A percentile compares a stretch with the other conserved stretches of the same genome.
phyloP scores from a whole-genome alignment of 768 basidiomycete genomes.

The Holtermanniella nyarrowii region DNA sequence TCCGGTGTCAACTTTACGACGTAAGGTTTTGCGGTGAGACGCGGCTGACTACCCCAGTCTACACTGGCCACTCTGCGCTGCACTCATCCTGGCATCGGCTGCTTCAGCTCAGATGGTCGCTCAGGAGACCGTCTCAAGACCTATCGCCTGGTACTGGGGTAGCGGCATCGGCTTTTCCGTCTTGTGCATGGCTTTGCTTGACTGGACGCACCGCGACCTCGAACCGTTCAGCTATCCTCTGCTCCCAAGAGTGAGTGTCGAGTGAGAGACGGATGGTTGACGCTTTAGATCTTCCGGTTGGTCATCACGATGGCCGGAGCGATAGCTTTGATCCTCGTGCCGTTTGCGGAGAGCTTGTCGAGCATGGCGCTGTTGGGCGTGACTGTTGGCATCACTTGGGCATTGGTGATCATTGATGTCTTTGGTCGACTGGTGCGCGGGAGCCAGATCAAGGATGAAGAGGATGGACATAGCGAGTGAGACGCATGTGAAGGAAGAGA shows the following conservation, averaged over 20 bases:
- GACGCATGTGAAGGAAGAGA: too few relatives aligned
- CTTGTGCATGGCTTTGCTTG: constrained; percentile 18
- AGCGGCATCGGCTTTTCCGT: constrained; percentile 24
- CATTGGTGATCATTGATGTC: constrained; percentile 8
- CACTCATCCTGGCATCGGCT: constrained; percentile 26
- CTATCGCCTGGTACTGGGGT: constrained; percentile 36
- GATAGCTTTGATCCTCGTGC: constrained; percentile 18
- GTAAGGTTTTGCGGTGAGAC: constrained; percentile 2
- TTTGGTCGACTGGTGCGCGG: too few relatives aligned
- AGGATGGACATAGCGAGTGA: too few relatives aligned
- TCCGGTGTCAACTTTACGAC: constrained; percentile 12
- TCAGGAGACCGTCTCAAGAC: not conserved
- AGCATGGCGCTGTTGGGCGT: constrained; percentile 7
- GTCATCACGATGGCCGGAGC: constrained; percentile 4
- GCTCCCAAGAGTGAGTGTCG: constrained; percentile 15
- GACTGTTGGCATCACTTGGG: constrained; percentile 9
- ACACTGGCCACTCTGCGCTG: constrained; percentile 30
- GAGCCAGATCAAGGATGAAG: too few relatives aligned
- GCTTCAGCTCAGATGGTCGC: constrained; percentile 20
- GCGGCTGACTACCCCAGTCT: constrained; percentile 12
- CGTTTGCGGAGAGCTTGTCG: constrained; percentile 3
- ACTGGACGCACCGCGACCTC: constrained; percentile 18
- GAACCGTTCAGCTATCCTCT: constrained; percentile 1
- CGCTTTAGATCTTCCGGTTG: constrained; percentile 4
- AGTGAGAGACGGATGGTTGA: not conserved